Evolutionary conservation across 1,284 basidiomycete genomes (phyloP), one percentile per base, ranked within the genome.

Genomic region (Cryptococcus amylolentus): DNA sequence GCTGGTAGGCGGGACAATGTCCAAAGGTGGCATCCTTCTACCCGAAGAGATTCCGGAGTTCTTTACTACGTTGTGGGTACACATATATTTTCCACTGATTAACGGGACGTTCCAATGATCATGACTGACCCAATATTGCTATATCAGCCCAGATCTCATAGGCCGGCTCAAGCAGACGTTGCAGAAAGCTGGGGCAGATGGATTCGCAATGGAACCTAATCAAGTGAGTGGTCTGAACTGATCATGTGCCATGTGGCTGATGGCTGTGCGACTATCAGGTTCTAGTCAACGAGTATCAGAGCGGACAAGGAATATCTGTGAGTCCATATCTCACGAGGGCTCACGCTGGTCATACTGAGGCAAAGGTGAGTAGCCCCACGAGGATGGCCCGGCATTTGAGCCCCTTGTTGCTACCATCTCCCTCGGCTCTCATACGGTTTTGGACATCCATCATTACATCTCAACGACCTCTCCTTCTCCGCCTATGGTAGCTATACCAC

Each of bases 271-370:
- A 16, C 16, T 31, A 31, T 18, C 31, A 96, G 77, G 82, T 95
- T 58, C 86, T 94, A 57, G 79, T 93, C 65, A 91, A 91, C 70
- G 88, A 91, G 87, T 97, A 97, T 72, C 80, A 84, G 27, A 83
- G 91, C 6, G 89, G 89, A 1, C 91, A 97, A 78, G 94, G 94
- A 20, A 98, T 98, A 61, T 88, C 90, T 81, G 89, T 90, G 74
- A 61, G 82, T 71, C 28, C 28, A 16, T 37, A 8, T 31, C 14
- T 35, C 7, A 35, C 10, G 31, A 35, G 23, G 23, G 23, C 23
- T 23, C 31, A 16, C 47, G 23, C 20, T 20, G 8, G 10, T 1
- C 26, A 23, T 35, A 41, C 40, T 44, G n/a, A 35, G 6, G 27
- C n/a, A 13, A 55, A 35, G 16, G 27, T 13, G 23, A 4, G 3